Conservation (phyloP, 805 yeast genomes). For the Starmerella scarabaei region DNA sequence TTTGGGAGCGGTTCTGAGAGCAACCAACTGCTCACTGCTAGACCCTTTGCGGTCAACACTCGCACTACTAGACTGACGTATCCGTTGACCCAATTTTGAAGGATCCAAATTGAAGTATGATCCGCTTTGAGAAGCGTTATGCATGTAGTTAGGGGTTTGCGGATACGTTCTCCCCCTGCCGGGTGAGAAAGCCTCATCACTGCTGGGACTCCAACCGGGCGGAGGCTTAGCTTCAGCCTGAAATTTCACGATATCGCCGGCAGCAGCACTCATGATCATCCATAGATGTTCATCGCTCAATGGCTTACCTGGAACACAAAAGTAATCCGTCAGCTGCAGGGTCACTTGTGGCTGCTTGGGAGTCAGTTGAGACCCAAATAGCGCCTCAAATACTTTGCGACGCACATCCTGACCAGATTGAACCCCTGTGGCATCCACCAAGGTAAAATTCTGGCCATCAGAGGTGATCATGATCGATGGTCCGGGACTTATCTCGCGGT, state of each 20-base stretch:
- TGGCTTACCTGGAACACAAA: constrained; percentile 31
- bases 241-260: constrained; percentile 23
- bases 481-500: constrained; percentile 22
- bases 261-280: constrained; percentile 20
- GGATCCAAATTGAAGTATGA: constrained; percentile 17
- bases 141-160: constrained; percentile 55
- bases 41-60: constrained; percentile 17
- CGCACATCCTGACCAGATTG: constrained; percentile 31
- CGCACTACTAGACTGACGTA: not conserved
- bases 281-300: constrained; percentile 23
- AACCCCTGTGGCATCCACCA: constrained; percentile 32
- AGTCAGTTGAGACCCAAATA: constrained; percentile 3
- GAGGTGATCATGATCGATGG: constrained; percentile 43
- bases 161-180: constrained; percentile 31
- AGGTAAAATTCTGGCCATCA: constrained; percentile 46
- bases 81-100: too few relatives aligned
- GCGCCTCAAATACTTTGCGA: constrained; percentile 23
- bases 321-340: constrained; percentile 56
- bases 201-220: constrained; percentile 14
- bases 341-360: constrained; percentile 2
- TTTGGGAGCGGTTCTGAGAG: constrained; percentile 43
- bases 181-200: constrained; percentile 14
- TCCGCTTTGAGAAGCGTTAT: constrained; percentile 23
- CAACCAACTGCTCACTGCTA: constrained; percentile 36
- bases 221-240: constrained; percentile 18